These are phyloP conservation scores for Halteria grandinella DNA, from an alignment of 73 alveolate genomes.

Conservation along the genomic window DNA sequence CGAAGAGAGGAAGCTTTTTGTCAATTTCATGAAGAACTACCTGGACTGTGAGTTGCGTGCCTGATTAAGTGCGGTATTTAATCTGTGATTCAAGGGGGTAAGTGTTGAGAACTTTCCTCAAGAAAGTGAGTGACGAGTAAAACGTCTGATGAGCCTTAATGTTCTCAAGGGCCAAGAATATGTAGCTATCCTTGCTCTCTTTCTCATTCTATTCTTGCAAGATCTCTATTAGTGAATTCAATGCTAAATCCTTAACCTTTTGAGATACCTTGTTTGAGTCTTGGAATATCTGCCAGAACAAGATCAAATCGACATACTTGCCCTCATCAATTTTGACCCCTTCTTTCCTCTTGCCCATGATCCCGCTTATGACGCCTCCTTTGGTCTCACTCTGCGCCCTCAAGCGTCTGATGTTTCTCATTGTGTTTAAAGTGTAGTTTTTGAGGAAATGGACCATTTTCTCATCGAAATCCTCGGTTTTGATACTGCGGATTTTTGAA, in stretches of 20 bases:
- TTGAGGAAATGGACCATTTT: slow-evolving; percentile 39
- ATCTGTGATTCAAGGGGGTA: slow-evolving; percentile 16
- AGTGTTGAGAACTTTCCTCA: slow-evolving; percentile 31
- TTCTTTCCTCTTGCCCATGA: slow-evolving; percentile 16
- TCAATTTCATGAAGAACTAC: slow-evolving; percentile 15
- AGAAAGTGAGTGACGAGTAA: slow-evolving; percentile 9
- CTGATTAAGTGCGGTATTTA: neutral
- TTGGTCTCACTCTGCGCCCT: slow-evolving; percentile 13
- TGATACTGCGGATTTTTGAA: slow-evolving; percentile 2
- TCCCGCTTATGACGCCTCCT: neutral
- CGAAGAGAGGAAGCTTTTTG: neutral
- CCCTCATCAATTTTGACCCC: slow-evolving; percentile 25
- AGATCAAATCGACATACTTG: slow-evolving; percentile 28
- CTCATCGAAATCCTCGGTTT: slow-evolving; percentile 36
- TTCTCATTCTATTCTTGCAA: slow-evolving; percentile 26
- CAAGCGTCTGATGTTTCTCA: slow-evolving; percentile 25
- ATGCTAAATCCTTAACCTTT: slow-evolving; percentile 33
- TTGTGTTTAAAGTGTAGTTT: slow-evolving; percentile 37
- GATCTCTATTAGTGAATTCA: slow-evolving; percentile 45
- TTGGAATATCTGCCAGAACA: slow-evolving; percentile 56
- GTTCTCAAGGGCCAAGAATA: slow-evolving; percentile 9
- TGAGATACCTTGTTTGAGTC: slow-evolving; percentile 39
- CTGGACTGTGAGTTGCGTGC: neutral
- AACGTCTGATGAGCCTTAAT: slow-evolving; percentile 28
- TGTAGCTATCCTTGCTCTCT: slow-evolving; percentile 33